Base-by-base conservation (phyloP, 2,329 filamentous ascomycete species). In the Claviceps monticola region DNA sequence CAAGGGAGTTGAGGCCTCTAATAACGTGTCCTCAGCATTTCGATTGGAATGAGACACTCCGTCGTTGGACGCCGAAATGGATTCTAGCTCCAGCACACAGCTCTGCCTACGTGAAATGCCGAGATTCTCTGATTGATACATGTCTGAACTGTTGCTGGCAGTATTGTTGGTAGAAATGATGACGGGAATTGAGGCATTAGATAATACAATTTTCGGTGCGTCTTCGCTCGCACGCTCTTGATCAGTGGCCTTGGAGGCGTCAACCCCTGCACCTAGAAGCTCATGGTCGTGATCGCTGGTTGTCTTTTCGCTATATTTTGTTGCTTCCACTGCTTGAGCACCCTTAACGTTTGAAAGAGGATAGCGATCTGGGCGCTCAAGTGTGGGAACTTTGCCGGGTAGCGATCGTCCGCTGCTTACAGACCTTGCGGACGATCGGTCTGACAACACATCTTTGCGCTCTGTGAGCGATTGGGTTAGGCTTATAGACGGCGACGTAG, bases 401-500 rank as follows among this genome's bases (percentile, higher is more conserved):
- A 42, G 43, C 29, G 44, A 46, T 16, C 21, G 5, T 42, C 43
- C 41, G 29, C 52, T 48, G 41, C 49, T 51, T 21, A 23, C 19
- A 21, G 52, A 51, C n/a, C 45, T 36, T 36, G 21, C 16, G 11
- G 38, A 19, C 6, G 16, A 21, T 42, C 45, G 48, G 45, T 37
- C 49, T 21, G 49, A 51, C 5, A 44, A 38, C 8, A 47, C 21
- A 51, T 47, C 37, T 46, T 50, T 9, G 23, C 39, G 36, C 17
- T 56, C 14, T 23, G 23, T 14, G 3, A 57, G 54, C 9, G 60
- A 59, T 42, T 56, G 56, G 8, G 55, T 51, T 26, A 60, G 54
- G 56, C 69, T 76, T 52, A 70, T 68, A 0, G 76, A 75, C 2
- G 77, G 75, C 0, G 76, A 76, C 0, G 67, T 56, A 2, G 72